Evolutionary conservation across 2,329 filamentous ascomycete species (phyloP), one percentile per base, ranked within the genome.

Genomic region (Albifimbria verrucaria): DNA sequence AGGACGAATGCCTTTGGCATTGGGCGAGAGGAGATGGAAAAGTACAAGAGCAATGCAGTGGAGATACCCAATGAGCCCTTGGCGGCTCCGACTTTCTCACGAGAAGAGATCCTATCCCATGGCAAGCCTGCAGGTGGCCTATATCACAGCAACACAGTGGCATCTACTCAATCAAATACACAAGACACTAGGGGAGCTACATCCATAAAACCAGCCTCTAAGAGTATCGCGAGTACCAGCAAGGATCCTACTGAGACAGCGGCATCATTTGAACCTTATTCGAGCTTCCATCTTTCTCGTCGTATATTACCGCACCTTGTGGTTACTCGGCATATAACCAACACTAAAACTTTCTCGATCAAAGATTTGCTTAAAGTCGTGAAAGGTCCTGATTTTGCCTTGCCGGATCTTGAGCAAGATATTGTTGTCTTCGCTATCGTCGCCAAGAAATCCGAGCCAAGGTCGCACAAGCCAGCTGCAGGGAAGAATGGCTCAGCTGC

Each of bases 361-460:
- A 89, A 93, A 6, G 89, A 95, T 58, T 77, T 99, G 4, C 76
- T 97, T 11, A 87, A 86, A 61, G 81, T 82, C 12, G 86, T 99
- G 57, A 96, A 92, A 70, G 84, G 86, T 1, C 94, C 94, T 0
- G 81, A 89, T 26, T 99, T 90, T 67, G 82, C 89, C 32, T 80
- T 93, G 0, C 92, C 95, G 0, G 85, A 88, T 54, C 78, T 92
- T 50, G 91, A 97, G 63, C 85, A 89, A 50, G 93, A 99, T 68
- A 89, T 92, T 63, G 91, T 99, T 7, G 82, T 97, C 2, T 87
- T 97, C 63, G 94, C 85, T 9, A 87, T 97, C 53, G 82, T 99
- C 21, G 91, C 90, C 7, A 89, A 86, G 43, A 97, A 97, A 68
- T 96, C 94, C 0, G 85, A 88, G 1, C 92, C 94, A 0, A 86